These are phyloP conservation scores for Oryza rufipogon DNA, from an alignment of 176 grass and related monocot genomes.

Conservation along the genomic window DNA sequence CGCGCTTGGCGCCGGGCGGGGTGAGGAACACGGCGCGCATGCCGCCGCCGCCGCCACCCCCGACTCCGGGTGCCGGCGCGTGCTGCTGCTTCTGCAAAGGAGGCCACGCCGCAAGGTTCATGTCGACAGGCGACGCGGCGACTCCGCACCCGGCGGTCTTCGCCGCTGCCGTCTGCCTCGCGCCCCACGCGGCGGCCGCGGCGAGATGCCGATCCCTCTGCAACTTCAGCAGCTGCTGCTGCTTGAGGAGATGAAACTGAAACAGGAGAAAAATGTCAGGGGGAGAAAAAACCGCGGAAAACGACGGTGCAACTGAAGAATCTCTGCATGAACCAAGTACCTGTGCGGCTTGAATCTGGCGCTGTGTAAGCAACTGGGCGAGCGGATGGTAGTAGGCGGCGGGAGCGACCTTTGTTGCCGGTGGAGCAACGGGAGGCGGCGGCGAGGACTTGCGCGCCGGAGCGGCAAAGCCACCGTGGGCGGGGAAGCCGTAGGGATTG, in stretches of 20 bases:
- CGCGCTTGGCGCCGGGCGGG: conserved; percentile 49
- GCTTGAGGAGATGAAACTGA: conserved; percentile 80
- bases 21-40: conserved; percentile 78
- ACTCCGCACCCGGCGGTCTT: neutral
- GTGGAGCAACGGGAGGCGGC: conserved; percentile 12
- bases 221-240: conserved; percentile 72
- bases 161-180: neutral
- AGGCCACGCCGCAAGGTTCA: conserved; percentile 56
- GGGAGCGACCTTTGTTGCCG: neutral
- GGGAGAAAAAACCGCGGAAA: neutral
- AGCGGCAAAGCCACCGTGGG: neutral
- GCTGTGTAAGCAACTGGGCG: conserved; percentile 52
- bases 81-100: conserved; percentile 53
- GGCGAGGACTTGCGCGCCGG: conserved; percentile 33
- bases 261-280: neutral
- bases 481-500: neutral
- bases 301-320: neutral
- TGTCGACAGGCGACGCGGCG: conserved; percentile 22
- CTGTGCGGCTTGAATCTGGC: conserved; percentile 73
- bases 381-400: conserved; percentile 49
- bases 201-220: conserved; percentile 60
- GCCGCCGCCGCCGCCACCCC: neutral
- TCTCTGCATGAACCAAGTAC: conserved; percentile 26
- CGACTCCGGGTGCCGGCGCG: neutral
- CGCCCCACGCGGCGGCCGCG: conserved; percentile 22